Conservation (phyloP, 2,329 filamentous ascomycete species). For the Rugonectria rugulosa region DNA sequence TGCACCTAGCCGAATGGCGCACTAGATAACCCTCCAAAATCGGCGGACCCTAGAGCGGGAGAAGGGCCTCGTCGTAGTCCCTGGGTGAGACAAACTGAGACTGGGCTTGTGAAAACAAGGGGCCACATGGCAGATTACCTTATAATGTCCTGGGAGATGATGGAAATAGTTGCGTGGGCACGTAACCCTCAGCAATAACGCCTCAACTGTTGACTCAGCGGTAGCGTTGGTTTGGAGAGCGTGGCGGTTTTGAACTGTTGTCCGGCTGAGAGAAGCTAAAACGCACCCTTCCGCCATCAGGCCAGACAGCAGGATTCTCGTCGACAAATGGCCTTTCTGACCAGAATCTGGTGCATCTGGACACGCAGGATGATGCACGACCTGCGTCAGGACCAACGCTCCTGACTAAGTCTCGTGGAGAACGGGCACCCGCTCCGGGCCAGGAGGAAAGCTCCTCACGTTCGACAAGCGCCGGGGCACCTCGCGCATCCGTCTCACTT, state of each 20-base stretch:
- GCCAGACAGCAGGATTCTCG: slow-evolving; percentile 23
- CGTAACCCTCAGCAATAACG: slow-evolving; percentile 24
- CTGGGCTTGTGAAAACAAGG: slow-evolving; percentile 18
- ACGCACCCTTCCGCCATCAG: slow-evolving; percentile 25
- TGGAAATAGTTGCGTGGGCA: slow-evolving; percentile 12
- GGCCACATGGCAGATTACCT: slow-evolving; percentile 34
- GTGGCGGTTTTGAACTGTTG: slow-evolving; percentile 28
- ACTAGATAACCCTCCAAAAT: slow-evolving; percentile 27
- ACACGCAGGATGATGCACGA: slow-evolving; percentile 19
- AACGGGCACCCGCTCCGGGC: too few species aligned
- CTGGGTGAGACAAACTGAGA: slow-evolving; percentile 18
- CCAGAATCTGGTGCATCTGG: slow-evolving; percentile 7
- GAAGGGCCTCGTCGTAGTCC: slow-evolving; percentile 29
- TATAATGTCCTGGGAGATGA: slow-evolving; percentile 24
- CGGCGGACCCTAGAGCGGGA: slow-evolving; percentile 27
- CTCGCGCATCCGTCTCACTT: slow-evolving; percentile 8
- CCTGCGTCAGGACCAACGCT: slow-evolving; percentile 18
- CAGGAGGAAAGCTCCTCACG: slow-evolving; percentile 14
- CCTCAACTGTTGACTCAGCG: slow-evolving; percentile 31
- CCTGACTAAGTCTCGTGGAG: not conserved
- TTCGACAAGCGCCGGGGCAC: slow-evolving; percentile 3
- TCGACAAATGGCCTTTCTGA: slow-evolving; percentile 21
- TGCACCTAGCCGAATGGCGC: slow-evolving; percentile 26
- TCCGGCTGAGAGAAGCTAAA: slow-evolving; percentile 28
- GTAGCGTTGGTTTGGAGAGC: slow-evolving; percentile 29